Base-by-base conservation (phyloP, 2,329 filamentous ascomycete genomes). In the Zymoseptoria tritici region DNA sequence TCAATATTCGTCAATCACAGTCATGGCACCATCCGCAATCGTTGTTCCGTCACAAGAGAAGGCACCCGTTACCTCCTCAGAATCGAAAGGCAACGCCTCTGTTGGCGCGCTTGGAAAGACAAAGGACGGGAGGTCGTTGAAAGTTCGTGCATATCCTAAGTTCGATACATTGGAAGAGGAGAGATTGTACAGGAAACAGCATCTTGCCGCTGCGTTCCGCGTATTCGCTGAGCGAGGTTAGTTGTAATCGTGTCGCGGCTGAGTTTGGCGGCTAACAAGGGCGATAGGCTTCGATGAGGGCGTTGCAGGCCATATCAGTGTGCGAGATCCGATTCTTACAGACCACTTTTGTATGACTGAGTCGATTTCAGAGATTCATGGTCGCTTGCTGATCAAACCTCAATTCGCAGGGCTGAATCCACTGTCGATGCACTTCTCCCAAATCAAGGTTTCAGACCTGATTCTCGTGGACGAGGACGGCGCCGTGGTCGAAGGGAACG, bases 21-120 rank as follows among this genome's bases (percentile, higher is more conserved):
- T 19, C 21, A 77, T 77, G 75, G 71, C 75, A 13, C 75, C 74
- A 16, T 62, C 69, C 36, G 74, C 74, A 55, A 74, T 72, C 22
- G 70, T 71, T 7, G 26, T 64, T 16, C 68, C 73, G 22, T 62
- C 64, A n/a, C n/a, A n/a, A 51, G 63, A 65, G 9, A 46, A 46
- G 36, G 36, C 36, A n/a, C 13, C 16, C 6, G 36, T 46, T 1
- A 46, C 36, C 6, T 46, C 36, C 4, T 46, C 36, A 2, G 76
- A 79, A 54, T 71, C 71, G 13, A 68, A 65, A 13, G 71, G 70
- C 29, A 81, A 80, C 66, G 74, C 72, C 49, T 71, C 68, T 1
- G 74, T 79, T 4, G 76, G 75, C 29, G 77, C 79, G 3, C 72
- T 80, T 54, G 80, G 79, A 4, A 75, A 74, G 62, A 80, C 78